phyloP scores from a whole-genome alignment of 2,329 filamentous ascomycete genomes.

The Fusarium incarnatum region DNA sequence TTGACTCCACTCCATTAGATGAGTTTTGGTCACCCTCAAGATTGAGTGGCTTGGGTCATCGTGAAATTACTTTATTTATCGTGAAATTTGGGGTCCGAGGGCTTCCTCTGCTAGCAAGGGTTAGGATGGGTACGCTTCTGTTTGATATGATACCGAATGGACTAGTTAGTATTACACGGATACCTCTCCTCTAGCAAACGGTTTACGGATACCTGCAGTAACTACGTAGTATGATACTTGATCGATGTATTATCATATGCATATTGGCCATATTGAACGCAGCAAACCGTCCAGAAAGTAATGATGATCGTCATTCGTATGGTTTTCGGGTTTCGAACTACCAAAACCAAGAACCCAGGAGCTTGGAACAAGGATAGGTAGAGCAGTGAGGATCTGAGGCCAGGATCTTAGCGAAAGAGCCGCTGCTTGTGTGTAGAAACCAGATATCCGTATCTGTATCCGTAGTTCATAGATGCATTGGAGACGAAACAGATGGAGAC shows the following conservation, averaged over 20 bases:
- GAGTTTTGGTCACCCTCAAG: background rate
- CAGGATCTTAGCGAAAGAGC: constrained; percentile 22
- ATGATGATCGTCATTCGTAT: constrained; percentile 21
- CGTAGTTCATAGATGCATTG: background rate
- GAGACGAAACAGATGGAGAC: background rate
- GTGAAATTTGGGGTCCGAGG: constrained; percentile 32
- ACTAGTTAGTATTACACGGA: background rate
- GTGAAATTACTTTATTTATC: constrained; percentile 46
- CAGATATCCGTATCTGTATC: background rate
- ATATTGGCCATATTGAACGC: constrained; percentile 2
- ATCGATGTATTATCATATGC: background rate
- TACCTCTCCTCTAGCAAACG: background rate
- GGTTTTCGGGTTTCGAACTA: background rate
- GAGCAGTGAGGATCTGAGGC: constrained; percentile 16
- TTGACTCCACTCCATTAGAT: constrained; percentile 25
- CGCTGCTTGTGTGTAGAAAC: background rate
- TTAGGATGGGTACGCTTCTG: constrained; percentile 1
- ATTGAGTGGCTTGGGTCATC: constrained; percentile 27
- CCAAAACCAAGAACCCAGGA: constrained; percentile 10
- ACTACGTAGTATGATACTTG: background rate
- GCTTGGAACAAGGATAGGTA: constrained; percentile 15
- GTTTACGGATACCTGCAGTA: background rate
- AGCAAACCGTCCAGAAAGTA: constrained; percentile 8
- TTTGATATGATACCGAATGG: background rate
- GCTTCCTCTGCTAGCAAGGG: constrained; percentile 28